A percentile compares a stretch with the other conserved stretches of the same genome.
Conservation (phyloP, 2,329 filamentous ascomycete species). For the Ilyonectria robusta region DNA sequence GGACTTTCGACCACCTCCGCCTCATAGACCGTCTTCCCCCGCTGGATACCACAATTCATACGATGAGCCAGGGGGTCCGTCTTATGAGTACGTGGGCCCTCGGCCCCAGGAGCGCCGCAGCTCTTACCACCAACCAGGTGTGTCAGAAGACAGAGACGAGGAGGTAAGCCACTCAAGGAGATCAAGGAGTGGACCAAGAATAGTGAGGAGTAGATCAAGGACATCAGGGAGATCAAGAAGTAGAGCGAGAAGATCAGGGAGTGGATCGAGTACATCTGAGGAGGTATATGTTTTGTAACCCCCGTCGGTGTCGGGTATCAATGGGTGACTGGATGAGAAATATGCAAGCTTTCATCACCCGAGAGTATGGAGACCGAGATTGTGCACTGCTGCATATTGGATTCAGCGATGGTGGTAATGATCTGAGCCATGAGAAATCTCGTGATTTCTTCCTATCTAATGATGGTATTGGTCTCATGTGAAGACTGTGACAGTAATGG, state of each 20-base stretch:
- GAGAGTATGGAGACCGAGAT: neutral
- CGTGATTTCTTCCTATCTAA: too few relatives aligned
- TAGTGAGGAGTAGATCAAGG: neutral
- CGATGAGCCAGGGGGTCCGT: neutral
- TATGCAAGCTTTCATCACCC: neutral
- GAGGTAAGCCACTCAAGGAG: neutral
- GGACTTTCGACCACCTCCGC: constrained; percentile 3
- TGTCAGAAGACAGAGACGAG: neutral
- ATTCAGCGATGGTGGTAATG: too few relatives aligned
- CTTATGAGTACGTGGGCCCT: neutral
- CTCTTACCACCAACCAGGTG: neutral
- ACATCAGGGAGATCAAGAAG: neutral
- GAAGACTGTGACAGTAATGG: too few relatives aligned
- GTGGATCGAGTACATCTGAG: neutral
- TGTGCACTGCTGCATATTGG: too few relatives aligned
- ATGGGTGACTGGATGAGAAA: too few relatives aligned
- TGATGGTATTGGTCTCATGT: too few relatives aligned
- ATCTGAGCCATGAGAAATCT: too few relatives aligned
- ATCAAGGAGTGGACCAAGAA: neutral
- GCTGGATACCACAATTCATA: neutral
- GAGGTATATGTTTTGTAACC: neutral
- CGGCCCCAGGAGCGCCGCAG: neutral
- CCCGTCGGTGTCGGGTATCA: too few relatives aligned
- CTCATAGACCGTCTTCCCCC: neutral
- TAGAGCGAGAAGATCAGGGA: neutral